Conservation (phyloP, 2,329 filamentous ascomycete species). For the Rugonectria rugulosa region DNA sequence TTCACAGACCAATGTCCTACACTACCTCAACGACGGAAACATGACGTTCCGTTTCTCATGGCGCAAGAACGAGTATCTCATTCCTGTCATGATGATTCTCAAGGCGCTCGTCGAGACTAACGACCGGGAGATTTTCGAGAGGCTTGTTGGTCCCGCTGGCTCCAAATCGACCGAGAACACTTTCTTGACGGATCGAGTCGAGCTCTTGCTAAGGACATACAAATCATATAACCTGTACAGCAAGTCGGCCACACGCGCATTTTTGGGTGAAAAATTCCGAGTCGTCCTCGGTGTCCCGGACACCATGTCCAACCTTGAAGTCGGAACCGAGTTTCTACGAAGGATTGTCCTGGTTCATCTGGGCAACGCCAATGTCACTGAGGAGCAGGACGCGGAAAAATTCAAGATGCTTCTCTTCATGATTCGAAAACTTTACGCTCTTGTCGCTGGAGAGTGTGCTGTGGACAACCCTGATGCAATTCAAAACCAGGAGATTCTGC, state of each 20-base stretch:
- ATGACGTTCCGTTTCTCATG: constrained; percentile 97
- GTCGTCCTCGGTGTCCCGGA: constrained; percentile 85
- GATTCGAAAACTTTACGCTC: constrained; percentile 91
- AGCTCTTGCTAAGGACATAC: constrained; percentile 90
- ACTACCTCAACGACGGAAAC: constrained; percentile 95
- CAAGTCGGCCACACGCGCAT: constrained; percentile 81
- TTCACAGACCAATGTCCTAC: constrained; percentile 94
- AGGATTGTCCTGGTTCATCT: constrained; percentile 92
- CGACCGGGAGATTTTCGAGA: constrained; percentile 94
- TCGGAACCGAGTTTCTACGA: constrained; percentile 88
- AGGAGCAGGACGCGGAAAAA: constrained; percentile 87
- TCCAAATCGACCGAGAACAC: constrained; percentile 85
- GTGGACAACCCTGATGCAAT: constrained; percentile 97
- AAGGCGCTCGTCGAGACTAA: constrained; percentile 97
- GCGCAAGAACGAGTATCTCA: constrained; percentile 96
- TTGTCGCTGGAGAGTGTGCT: constrained; percentile 91
- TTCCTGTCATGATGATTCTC: constrained; percentile 95
- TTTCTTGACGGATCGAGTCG: constrained; percentile 93
- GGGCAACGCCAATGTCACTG: constrained; percentile 83
- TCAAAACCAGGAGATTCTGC: constrained; percentile 92
- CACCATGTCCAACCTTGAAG: constrained; percentile 86
- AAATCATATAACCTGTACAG: constrained; percentile 88
- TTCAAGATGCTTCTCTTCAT: constrained; percentile 95
- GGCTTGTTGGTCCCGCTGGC: constrained; percentile 79
- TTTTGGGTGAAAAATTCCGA: constrained; percentile 90